A percentile compares a stretch with the other conserved stretches of the same genome.
phyloP scores from a whole-genome alignment of 2,329 filamentous ascomycete genomes.

The Alternaria atra region DNA sequence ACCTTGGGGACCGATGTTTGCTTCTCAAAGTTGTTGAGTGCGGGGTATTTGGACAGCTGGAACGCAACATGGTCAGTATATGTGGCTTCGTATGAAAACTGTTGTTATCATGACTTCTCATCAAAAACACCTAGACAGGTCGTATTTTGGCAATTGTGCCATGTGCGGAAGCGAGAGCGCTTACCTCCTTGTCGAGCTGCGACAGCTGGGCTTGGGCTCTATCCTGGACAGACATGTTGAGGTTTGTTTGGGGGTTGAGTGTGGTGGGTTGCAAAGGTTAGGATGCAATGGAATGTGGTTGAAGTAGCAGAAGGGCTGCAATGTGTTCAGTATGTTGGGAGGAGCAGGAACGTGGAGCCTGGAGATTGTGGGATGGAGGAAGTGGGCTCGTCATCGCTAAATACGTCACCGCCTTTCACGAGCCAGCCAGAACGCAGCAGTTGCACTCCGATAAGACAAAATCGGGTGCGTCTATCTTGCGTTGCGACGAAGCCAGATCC shows the following conservation, averaged over 20 bases:
- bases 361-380: constrained; percentile 42
- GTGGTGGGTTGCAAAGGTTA: constrained; percentile 7
- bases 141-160: constrained; percentile 19
- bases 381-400: constrained; percentile 46
- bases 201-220: constrained; percentile 78
- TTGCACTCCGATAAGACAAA: constrained; percentile 5
- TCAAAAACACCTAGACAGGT: neutral
- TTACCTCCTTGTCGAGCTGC: constrained; percentile 84
- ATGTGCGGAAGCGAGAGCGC: constrained; percentile 43
- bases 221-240: constrained; percentile 77
- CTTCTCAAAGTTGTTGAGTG: constrained; percentile 86
- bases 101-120: neutral
- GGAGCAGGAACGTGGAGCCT: constrained; percentile 22
- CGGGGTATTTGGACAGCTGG: constrained; percentile 85
- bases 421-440: constrained; percentile 33
- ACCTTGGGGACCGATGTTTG: constrained; percentile 84
- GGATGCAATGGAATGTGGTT: constrained; percentile 13
- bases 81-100: neutral
- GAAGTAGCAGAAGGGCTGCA: constrained; percentile 10
- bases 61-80: constrained; percentile 35
- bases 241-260: constrained; percentile 18
- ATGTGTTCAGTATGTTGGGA: constrained; percentile 29
- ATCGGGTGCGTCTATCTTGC: constrained; percentile 6
- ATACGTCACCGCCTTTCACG: constrained; percentile 48
- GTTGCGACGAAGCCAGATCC: constrained; percentile 7